phyloP scores from a whole-genome alignment of 768 basidiomycete genomes.

The Mrakia gelida region DNA sequence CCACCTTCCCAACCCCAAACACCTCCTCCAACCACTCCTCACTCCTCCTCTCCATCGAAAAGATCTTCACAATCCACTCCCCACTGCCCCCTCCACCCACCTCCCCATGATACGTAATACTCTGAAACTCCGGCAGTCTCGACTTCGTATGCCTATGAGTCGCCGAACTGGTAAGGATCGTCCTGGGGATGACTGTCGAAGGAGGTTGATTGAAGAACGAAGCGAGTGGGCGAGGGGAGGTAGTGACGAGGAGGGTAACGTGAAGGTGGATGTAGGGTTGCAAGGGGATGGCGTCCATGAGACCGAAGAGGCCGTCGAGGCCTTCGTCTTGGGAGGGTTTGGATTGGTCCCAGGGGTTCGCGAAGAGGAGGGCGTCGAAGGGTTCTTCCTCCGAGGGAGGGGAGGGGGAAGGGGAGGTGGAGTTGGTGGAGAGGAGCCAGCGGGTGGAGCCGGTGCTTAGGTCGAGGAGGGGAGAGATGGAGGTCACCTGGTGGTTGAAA shows the following conservation, averaged over 20 bases:
- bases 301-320: constrained; percentile 22
- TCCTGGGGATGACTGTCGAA: constrained; percentile 50
- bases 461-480: constrained; percentile 13
- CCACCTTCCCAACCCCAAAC: constrained; percentile 60
- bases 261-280: constrained; percentile 80
- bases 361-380: constrained; percentile 76
- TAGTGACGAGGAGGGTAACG: constrained; percentile 84
- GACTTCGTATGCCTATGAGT: constrained; percentile 51
- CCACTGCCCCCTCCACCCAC: constrained; percentile 47
- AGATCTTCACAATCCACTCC: constrained; percentile 71
- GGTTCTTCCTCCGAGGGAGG: constrained; percentile 29
- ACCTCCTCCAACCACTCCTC: constrained; percentile 66
- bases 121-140: constrained; percentile 74
- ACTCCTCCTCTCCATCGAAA: constrained; percentile 51
- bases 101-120: constrained; percentile 70
- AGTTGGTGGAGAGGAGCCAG: constrained; percentile 36
- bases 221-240: constrained; percentile 57
- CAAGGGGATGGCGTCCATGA: constrained; percentile 39
- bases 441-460: constrained; percentile 24
- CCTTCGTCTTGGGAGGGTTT: constrained; percentile 40
- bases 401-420: neutral
- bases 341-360: constrained; percentile 72
- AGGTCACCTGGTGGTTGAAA: neutral
- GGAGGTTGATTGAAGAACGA: constrained; percentile 61
- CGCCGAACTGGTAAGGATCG: constrained; percentile 68